Conservation (phyloP, 2,329 filamentous ascomycete genomes). For the Chrysoporthe deuterocubensis region DNA sequence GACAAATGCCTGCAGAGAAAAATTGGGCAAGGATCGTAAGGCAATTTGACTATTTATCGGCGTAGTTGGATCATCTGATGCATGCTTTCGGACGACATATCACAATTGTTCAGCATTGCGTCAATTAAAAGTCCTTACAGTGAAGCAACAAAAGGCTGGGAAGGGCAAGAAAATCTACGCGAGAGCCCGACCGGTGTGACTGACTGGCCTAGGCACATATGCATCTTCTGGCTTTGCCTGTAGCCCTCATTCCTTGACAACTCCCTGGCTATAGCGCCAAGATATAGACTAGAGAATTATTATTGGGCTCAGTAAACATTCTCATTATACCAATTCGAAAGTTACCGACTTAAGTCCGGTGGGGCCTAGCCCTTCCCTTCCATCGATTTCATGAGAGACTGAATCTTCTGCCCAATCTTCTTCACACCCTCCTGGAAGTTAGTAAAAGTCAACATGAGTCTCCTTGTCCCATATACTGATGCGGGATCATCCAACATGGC, state of each 20-base stretch:
- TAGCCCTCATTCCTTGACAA: not conserved
- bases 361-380: not conserved
- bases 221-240: not conserved
- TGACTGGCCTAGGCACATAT: not conserved
- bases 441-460: slow-evolving; percentile 11
- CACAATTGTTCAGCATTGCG: not conserved
- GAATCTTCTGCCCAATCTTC: slow-evolving; percentile 7
- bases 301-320: not conserved
- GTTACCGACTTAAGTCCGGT: not conserved
- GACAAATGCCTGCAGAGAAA: not conserved
- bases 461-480: slow-evolving; percentile 1
- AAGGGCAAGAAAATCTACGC: not conserved
- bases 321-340: no score
- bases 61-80: not conserved
- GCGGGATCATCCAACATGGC: slow-evolving; percentile 5
- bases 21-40: not conserved
- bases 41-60: not conserved
- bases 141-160: not conserved
- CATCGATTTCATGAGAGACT: slow-evolving; percentile 9
- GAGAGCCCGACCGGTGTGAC: slow-evolving; percentile 6
- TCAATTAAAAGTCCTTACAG: not conserved
- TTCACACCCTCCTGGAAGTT: slow-evolving; percentile 11
- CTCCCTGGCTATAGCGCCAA: not conserved
- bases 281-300: not conserved
- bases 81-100: no score